Conservation (phyloP, 2,329 filamentous ascomycete genomes). For the Colletotrichum navitas region DNA sequence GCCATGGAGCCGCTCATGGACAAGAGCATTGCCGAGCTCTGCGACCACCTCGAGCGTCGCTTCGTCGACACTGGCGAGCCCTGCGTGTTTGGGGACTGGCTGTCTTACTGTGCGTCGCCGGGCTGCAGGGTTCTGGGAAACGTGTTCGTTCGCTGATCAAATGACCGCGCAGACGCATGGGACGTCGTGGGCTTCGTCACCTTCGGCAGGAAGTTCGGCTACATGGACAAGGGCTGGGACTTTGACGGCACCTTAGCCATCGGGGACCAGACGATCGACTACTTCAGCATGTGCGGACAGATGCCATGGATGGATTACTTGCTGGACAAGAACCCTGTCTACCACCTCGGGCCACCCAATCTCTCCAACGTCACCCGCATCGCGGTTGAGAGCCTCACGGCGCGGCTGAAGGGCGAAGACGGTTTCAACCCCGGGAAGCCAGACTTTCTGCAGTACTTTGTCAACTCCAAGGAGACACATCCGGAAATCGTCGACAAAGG, state of each 20-base stretch:
- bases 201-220: conserved; percentile 57
- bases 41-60: conserved; percentile 46
- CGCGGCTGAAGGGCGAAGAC: conserved; percentile 37
- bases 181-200: conserved; percentile 57
- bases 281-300: conserved; percentile 49
- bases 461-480: conserved; percentile 51
- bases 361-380: conserved; percentile 44
- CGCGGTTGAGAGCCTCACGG: conserved; percentile 42
- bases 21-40: conserved; percentile 49
- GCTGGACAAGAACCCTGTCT: conserved; percentile 49
- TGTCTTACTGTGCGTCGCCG: conserved; percentile 44
- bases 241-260: conserved; percentile 52
- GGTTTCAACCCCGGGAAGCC: conserved; percentile 39
- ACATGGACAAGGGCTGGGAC: conserved; percentile 54
- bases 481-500: conserved; percentile 54
- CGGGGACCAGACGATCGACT: conserved; percentile 49
- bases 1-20: conserved; percentile 51
- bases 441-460: conserved; percentile 52
- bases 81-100: conserved; percentile 46
- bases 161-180: conserved; percentile 49
- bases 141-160: neutral
- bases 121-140: neutral
- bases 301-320: conserved; percentile 46
- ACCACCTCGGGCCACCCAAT: conserved; percentile 45
- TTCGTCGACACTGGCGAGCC: conserved; percentile 46